phyloP scores from a whole-genome alignment of 108 stramenopile genomes.

The Bacterosira constricta region DNA sequence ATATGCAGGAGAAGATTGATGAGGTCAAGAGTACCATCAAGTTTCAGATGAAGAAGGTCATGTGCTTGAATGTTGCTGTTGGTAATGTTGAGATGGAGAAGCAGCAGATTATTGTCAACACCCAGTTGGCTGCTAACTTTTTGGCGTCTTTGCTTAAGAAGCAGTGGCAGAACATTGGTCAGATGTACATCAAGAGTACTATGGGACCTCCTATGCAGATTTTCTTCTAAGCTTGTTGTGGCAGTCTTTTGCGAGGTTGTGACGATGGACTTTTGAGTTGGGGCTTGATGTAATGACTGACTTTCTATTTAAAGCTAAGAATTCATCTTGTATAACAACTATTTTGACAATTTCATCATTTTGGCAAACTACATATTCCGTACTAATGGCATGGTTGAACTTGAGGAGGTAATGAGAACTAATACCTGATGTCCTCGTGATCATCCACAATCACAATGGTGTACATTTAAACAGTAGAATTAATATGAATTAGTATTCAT shows the following conservation, averaged over 20 bases:
- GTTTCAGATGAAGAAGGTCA: slow-evolving; percentile 99
- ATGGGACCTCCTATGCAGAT: slow-evolving; percentile 99
- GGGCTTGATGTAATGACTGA: no score
- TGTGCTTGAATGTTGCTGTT: slow-evolving; percentile 99
- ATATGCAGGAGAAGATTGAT: slow-evolving; percentile 99
- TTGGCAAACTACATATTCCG: no score
- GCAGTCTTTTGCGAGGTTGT: background rate
- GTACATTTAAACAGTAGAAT: no score
- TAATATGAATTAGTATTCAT: no score
- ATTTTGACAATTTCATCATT: no score
- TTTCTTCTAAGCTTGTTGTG: slow-evolving; percentile 90
- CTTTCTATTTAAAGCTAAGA: no score
- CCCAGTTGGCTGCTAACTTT: slow-evolving; percentile 98
- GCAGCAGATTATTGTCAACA: slow-evolving; percentile 95
- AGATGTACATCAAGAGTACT: slow-evolving; percentile 98
- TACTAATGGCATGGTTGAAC: no score
- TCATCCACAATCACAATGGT: no score
- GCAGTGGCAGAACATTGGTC: slow-evolving; percentile 99
- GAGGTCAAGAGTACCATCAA: slow-evolving; percentile 99
- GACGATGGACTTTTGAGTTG: slow-evolving; percentile 1
- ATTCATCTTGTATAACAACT: no score
- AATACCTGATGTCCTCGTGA: no score
- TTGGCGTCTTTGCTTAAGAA: slow-evolving; percentile 98
- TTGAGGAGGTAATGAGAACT: no score
- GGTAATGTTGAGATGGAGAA: slow-evolving; percentile 92